Percentiles rank a stretch among this genome's conserved stretches.
Conservation (phyloP, 148 eudicot genomes). For the Camellia granthamiana region DNA sequence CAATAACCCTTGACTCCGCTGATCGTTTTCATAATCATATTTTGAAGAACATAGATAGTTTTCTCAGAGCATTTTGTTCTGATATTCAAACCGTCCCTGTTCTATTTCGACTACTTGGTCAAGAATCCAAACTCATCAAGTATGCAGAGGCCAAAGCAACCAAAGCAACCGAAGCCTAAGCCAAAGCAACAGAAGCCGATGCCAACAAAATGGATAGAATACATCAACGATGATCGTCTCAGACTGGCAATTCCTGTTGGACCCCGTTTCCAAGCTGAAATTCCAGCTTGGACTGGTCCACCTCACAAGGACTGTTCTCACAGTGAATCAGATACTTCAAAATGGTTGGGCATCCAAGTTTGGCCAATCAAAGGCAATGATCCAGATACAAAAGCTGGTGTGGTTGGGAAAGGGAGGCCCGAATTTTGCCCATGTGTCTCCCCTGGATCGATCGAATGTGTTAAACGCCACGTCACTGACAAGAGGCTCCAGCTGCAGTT, state of each 20-base stretch:
- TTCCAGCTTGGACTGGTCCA: constrained; percentile 51
- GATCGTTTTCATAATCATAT: too few relatives aligned
- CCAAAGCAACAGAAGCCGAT: constrained; percentile 22
- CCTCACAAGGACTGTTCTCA: constrained; percentile 13
- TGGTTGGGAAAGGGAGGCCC: constrained; percentile 64
- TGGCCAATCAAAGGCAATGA: constrained; percentile 44
- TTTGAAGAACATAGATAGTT: too few relatives aligned
- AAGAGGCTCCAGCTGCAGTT: constrained; percentile 33
- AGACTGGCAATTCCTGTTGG: constrained; percentile 63
- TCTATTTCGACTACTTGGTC: neutral
- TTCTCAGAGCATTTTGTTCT: neutral
- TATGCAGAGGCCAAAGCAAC: constrained; percentile 55
- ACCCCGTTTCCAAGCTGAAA: constrained; percentile 63
- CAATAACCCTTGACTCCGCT: too few relatives aligned
- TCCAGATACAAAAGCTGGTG: constrained; percentile 8
- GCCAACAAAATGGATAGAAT: constrained; percentile 28
- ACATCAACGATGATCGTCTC: constrained; percentile 23
- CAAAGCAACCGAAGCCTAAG: constrained; percentile 26
- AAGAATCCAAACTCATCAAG: constrained; percentile 14
- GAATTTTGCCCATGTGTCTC: constrained; percentile 47
- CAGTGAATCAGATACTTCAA: constrained; percentile 28
- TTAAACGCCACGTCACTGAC: constrained; percentile 42
- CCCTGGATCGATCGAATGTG: constrained; percentile 54
- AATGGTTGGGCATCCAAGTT: constrained; percentile 49
- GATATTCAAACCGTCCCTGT: neutral